These are phyloP conservation scores for Puccinia horiana DNA, from an alignment of 1,284 basidiomycete genomes.

Conservation along the genomic window DNA sequence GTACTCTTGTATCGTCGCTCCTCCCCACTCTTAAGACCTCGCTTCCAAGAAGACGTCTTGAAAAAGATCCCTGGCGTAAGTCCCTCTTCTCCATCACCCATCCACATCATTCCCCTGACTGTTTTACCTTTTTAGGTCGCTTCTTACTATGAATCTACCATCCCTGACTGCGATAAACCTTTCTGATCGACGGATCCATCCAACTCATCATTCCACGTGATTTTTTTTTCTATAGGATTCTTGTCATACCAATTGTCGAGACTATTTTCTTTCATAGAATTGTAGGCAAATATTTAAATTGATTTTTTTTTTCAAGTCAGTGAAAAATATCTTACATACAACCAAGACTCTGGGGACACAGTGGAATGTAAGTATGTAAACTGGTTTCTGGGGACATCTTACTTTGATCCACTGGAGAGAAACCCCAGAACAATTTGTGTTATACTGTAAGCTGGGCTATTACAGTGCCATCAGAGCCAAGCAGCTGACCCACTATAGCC, in stretches of 20 bases:
- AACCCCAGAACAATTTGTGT: too few species aligned
- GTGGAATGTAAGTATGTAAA: too few species aligned
- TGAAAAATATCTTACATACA: too few species aligned
- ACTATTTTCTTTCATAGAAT: conserved; percentile 11
- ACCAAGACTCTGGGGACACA: too few species aligned
- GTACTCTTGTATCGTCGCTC: background rate
- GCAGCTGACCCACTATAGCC: too few species aligned
- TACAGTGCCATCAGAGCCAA: too few species aligned
- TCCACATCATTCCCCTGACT: background rate
- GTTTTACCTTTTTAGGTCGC: conserved; percentile 12
- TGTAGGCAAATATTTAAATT: conserved; percentile 36
- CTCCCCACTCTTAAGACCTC: conserved; percentile 9
- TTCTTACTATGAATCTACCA: conserved; percentile 41
- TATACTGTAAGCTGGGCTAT: too few species aligned
- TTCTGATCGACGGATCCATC: conserved; percentile 15
- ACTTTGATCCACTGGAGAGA: too few species aligned
- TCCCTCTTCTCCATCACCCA: background rate
- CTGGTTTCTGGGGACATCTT: too few species aligned
- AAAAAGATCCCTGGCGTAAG: conserved; percentile 43
- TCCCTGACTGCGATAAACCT: conserved; percentile 46
- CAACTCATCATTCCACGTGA: background rate
- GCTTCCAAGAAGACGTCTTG: conserved; percentile 45
- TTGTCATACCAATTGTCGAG: background rate
- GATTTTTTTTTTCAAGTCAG: background rate
- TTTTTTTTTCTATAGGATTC: background rate